Base-by-base conservation (phyloP, 495 filamentous ascomycete species). In the Neurospora tetrasperma region DNA sequence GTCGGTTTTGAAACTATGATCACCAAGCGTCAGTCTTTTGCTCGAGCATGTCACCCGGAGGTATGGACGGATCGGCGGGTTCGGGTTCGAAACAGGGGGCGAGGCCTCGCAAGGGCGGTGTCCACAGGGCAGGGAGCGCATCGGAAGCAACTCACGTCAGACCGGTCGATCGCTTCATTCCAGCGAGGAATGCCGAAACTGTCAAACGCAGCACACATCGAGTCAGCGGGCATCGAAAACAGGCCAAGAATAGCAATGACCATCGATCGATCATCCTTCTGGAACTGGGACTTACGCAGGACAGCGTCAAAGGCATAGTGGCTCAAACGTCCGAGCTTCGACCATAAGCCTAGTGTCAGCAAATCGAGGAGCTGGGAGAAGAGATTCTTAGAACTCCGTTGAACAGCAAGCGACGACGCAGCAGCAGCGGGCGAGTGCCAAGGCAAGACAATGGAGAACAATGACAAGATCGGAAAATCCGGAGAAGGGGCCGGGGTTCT, bases 291-390 rank as follows among this genome's bases (percentile, higher is more conserved):
- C 91, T 76, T 87, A 97, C 93, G 83, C 75, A 98, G 89, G 42
- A 98, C 93, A 75, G 96, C 96, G 84, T 99, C 96, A 78, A 99
- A 94, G 78, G 94, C 93, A 85, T 96, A 97, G 85, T 99, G 96
- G 77, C 91, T 91, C 74, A 99, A 80, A 82, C 92, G 89, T 83
- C 94, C 96, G 83, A 99, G 86, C 96, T 98, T 88, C 82, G 82
- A 85, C 85, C 83, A 88, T 73, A 88, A 80, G 77, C 84, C 86
- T 80, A 88, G 83, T 77, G 86, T 90, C 80, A 89, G 86, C 78
- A 89, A 85, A 80, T 89, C 84, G 84, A 89, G 87, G 78, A 88
- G 81, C 86, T 88, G 82, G 80, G 71, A 75, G 75, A 59, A 70
- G 27, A 66, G 27, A 66, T 76, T 77, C 75, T 80, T 78, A 80